Evolutionary conservation across 2,329 filamentous ascomycete species (phyloP).

Genomic region (Epicoccum nigrum): DNA sequence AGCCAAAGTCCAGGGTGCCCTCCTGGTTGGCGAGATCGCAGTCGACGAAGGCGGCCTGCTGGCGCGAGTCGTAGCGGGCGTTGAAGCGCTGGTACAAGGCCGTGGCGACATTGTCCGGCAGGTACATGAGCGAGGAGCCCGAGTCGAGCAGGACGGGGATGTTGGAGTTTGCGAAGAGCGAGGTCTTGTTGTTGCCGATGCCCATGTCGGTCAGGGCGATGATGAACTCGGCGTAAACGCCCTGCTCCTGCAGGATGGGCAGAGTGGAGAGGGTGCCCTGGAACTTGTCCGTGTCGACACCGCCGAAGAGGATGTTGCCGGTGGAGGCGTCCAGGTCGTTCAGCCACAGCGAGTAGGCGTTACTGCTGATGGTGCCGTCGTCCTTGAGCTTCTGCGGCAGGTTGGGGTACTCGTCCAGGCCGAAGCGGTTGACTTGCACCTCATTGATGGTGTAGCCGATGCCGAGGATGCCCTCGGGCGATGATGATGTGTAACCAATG

Average conservation of each 20-base stretch:
- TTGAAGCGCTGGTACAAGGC: conserved; percentile 50
- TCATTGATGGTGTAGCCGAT: conserved; percentile 85
- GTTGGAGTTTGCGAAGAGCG: conserved; percentile 51
- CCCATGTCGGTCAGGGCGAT: conserved; percentile 59
- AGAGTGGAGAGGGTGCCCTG: conserved; percentile 66
- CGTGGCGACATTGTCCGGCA: conserved; percentile 66
- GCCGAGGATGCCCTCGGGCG: conserved; percentile 75
- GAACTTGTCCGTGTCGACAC: conserved; percentile 79
- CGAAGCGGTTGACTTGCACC: conserved; percentile 68
- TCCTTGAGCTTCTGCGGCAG: conserved; percentile 69
- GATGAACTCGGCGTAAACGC: conserved; percentile 60
- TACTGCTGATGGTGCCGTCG: conserved; percentile 65
- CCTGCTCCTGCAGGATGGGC: conserved; percentile 59
- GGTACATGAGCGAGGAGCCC: conserved; percentile 73
- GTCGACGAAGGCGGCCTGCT: conserved; percentile 58
- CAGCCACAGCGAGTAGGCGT: conserved; percentile 72
- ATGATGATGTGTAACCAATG: conserved; percentile 68
- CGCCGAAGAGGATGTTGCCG: conserved; percentile 78
- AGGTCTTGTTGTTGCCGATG: conserved; percentile 50
- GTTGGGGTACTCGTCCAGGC: conserved; percentile 60
- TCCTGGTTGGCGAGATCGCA: conserved; percentile 58
- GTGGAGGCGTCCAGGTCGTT: conserved; percentile 65
- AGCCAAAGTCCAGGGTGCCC: conserved; percentile 62
- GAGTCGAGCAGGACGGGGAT: conserved; percentile 73
- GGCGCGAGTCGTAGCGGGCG: conserved; percentile 49